Percentiles rank a stretch among this genome's conserved stretches.
Evolutionary conservation across 345 rosid species (phyloP).

Genomic region (Crucihimalaya himalaica): DNA sequence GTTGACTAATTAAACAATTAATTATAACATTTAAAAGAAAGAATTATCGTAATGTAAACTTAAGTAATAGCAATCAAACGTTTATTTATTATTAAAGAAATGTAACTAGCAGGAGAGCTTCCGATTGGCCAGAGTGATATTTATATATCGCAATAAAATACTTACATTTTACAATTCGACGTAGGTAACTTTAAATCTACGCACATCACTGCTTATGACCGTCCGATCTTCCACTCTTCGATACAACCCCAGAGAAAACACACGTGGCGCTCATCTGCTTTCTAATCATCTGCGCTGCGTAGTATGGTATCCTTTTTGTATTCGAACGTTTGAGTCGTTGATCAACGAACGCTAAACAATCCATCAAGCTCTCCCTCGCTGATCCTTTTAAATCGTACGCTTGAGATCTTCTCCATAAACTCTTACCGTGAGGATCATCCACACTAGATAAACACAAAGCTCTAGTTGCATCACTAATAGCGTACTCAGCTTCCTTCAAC

Average conservation of each 20-base stretch:
- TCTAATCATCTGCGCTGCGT: conserved; percentile 59
- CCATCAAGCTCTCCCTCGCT: conserved; percentile 79
- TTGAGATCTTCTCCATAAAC: conserved; percentile 94
- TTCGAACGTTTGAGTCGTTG: conserved; percentile 38
- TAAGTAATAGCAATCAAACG: no score
- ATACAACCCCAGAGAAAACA: conserved; percentile 42
- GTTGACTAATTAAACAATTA: no score
- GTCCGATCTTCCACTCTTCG: background rate
- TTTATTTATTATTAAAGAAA: no score
- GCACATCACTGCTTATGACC: background rate
- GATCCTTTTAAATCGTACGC: conserved; percentile 73
- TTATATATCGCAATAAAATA: no score
- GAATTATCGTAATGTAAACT: no score
- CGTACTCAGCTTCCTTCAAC: conserved; percentile 53
- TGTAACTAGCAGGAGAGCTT: no score
- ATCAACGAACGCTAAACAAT: conserved; percentile 63
- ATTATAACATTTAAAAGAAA: no score
- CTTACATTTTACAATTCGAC: no score
- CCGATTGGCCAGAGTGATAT: no score
- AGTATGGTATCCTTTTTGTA: conserved; percentile 52
- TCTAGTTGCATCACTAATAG: conserved; percentile 77
- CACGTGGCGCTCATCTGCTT: conserved; percentile 74
- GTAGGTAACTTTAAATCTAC: no score
- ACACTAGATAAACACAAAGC: conserved; percentile 60
- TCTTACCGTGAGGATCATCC: conserved; percentile 55